These are phyloP conservation scores for Scutellaria baicalensis DNA, from an alignment of 257 asterid genomes.

Conservation along the genomic window DNA sequence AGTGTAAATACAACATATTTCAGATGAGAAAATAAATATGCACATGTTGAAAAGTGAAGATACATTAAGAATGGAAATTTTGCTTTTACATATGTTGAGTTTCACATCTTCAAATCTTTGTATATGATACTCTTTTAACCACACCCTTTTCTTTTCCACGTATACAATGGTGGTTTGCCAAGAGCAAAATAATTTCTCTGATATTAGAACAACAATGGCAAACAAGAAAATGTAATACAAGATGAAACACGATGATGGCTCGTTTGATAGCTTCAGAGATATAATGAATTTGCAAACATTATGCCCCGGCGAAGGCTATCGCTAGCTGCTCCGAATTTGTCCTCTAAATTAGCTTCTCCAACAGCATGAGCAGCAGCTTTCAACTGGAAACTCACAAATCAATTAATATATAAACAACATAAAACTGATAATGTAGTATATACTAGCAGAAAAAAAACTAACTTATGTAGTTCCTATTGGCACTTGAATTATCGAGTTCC, in stretches of 20 bases:
- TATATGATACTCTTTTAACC: no score
- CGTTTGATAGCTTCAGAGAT: constrained; percentile 35
- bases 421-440: not conserved
- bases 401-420: not conserved
- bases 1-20: no score
- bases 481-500: not conserved
- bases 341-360: constrained; percentile 81
- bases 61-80: no score
- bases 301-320: constrained; percentile 94
- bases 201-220: no score
- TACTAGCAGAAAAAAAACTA: not conserved
- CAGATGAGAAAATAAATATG: no score
- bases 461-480: not conserved
- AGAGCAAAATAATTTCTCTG: no score
- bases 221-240: not conserved
- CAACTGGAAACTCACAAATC: constrained; percentile 38
- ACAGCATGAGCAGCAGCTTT: constrained; percentile 91
- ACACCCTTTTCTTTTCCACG: no score
- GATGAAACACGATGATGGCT: no score
- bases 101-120: no score
- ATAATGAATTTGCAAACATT: constrained; percentile 93
- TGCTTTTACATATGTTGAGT: no score
- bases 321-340: constrained; percentile 74
- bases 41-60: no score
- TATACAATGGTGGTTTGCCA: no score